Base-by-base conservation (phyloP, 768 basidiomycete species). In the Kwoniella dendrophila region DNA sequence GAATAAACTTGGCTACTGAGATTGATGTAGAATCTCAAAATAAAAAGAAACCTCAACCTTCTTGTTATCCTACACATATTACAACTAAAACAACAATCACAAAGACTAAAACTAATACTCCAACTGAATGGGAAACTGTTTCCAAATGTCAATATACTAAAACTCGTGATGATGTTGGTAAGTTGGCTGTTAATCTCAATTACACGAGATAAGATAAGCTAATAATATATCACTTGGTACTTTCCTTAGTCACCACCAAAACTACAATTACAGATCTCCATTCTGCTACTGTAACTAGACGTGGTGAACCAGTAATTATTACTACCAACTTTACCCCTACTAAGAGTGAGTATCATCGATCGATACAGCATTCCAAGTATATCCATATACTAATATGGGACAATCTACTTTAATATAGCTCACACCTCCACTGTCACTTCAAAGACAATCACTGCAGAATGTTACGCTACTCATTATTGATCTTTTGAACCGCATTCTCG, bases 61-160 rank as follows among this genome's bases (percentile, higher is more conserved):
- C 50, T 27, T 53, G 49, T 36, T 27, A 45, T 18, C 51, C 57
- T 22, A 29, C 51, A 30, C 49, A 58, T 32, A 27, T 30, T 10
- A 58, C 48, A 36, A 24, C 40, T 30, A 32, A n/a, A 30, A 30
- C 12, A 18, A 33, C 26, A 22, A 55, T 38, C 27, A 55, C 53
- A 32, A 54, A 26, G 14, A 50, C 44, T 22, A 64, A 64, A 45
- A 64, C 57, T 26, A 29, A 48, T 10, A 64, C 63, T 34, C 63
- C 63, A 8, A 64, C 63, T 26, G 27, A 36, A 11, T 59, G 53
- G 57, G 32, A 40, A 12, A 59, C 58, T 26, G 47, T 27, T 38
- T 54, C 63, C 29, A 55, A 55, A 34, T 64, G 63, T 34, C 38
- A 32, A n/a, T 48, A 27, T 22, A 64, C 63, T 26, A 50, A 64